phyloP scores from a whole-genome alignment of 306 rosid species.

The Astragalus membranaceus region DNA sequence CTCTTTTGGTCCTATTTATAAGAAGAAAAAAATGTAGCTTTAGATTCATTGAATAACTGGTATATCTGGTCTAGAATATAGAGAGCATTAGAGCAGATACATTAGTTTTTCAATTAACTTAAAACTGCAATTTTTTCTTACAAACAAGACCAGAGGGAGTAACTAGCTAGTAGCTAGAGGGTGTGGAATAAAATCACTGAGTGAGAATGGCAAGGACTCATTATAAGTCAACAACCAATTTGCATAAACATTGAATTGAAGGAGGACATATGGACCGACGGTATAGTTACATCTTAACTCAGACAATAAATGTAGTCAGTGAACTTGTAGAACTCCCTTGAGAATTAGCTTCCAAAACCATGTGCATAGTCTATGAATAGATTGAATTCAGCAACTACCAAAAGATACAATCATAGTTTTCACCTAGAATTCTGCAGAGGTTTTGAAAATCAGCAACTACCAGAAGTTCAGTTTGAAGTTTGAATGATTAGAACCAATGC shows the following conservation, averaged over 20 bases:
- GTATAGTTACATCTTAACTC: conserved; percentile 18
- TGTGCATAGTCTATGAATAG: background rate
- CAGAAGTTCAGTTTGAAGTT: background rate
- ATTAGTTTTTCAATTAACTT: no score
- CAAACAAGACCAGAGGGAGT: no score
- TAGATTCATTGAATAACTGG: no score
- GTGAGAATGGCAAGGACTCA: conserved; percentile 10
- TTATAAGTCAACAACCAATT: conserved; percentile 16
- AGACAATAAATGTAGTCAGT: conserved; percentile 5
- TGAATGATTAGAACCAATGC: conserved; percentile 2
- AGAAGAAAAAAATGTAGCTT: no score
- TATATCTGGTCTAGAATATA: no score
- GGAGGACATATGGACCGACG: conserved; percentile 11
- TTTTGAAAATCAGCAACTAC: background rate
- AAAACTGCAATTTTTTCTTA: no score
- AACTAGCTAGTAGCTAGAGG: conserved; percentile 15
- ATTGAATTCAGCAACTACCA: conserved; percentile 4
- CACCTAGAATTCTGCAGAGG: conserved; percentile 5
- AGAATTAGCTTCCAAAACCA: background rate
- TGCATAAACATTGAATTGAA: conserved; percentile 16
- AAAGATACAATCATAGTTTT: conserved; percentile 10
- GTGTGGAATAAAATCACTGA: background rate
- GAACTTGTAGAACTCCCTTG: background rate
- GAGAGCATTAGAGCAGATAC: no score
- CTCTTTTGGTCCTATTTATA: no score